These are phyloP conservation scores for Mycosarcoma mackinlayi DNA, from an alignment of 1,284 basidiomycete species.

Conservation along the genomic window DNA sequence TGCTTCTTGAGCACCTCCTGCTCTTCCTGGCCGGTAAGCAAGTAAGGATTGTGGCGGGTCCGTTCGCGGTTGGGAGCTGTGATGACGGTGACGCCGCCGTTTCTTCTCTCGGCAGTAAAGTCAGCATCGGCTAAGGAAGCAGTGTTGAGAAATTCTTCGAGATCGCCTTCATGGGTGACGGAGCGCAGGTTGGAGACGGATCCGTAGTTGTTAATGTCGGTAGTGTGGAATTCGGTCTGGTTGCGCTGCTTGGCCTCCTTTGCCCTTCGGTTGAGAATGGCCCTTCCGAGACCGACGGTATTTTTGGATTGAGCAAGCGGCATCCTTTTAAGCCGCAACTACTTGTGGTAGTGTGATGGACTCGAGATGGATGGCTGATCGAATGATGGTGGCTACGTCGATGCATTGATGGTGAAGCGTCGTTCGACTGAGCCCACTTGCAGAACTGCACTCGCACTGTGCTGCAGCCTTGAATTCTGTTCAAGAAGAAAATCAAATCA, in stretches of 20 bases:
- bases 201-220: slow-evolving; percentile 69
- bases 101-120: slow-evolving; percentile 95
- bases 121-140: slow-evolving; percentile 93
- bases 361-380: neutral
- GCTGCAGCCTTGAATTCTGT: slow-evolving; percentile 3
- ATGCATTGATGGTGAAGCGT: neutral
- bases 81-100: slow-evolving; percentile 81
- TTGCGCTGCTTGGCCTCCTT: slow-evolving; percentile 58
- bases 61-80: slow-evolving; percentile 71
- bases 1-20: slow-evolving; percentile 70
- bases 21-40: slow-evolving; percentile 87
- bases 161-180: slow-evolving; percentile 93
- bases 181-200: slow-evolving; percentile 76
- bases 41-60: slow-evolving; percentile 79
- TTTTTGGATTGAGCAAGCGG: slow-evolving; percentile 65
- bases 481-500: slow-evolving; percentile 5
- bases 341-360: neutral
- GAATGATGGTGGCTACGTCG: slow-evolving; percentile 3
- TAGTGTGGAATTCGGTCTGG: slow-evolving; percentile 65
- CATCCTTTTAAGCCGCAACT: slow-evolving; percentile 29
- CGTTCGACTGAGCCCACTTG: slow-evolving; percentile 6
- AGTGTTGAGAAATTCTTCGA: slow-evolving; percentile 95
- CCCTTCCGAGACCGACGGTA: slow-evolving; percentile 64
- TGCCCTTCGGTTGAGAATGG: slow-evolving; percentile 63
- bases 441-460: neutral